Percentiles rank a stretch among this genome's conserved stretches.
phyloP scores from a whole-genome alignment of 2,329 filamentous ascomycete species.

The Amylocarpus encephaloides region DNA sequence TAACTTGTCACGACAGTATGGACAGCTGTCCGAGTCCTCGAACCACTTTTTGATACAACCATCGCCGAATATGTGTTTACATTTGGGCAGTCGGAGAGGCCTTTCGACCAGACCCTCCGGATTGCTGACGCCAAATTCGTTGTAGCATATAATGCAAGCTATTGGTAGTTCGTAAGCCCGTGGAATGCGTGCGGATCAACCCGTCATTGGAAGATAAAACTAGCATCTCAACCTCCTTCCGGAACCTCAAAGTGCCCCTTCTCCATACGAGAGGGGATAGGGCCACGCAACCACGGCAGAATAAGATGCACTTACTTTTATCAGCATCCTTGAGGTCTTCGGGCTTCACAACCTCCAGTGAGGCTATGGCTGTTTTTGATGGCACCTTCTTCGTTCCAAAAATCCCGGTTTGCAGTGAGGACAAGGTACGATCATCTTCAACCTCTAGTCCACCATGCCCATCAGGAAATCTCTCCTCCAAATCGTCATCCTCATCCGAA shows the following conservation, averaged over 20 bases:
- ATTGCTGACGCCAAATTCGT: constrained; percentile 50
- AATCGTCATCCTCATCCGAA: constrained; percentile 17
- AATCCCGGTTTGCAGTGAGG: constrained; percentile 20
- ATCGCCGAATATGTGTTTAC: constrained; percentile 59
- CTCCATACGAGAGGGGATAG: neutral
- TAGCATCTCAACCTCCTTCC: too few relatives aligned
- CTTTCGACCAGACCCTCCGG: constrained; percentile 53
- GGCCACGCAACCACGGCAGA: neutral
- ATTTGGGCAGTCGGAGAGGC: constrained; percentile 53
- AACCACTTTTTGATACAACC: constrained; percentile 62
- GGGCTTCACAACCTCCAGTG: constrained; percentile 27
- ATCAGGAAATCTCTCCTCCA: constrained; percentile 7
- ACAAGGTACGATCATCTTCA: constrained; percentile 20
- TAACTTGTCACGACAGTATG: constrained; percentile 58
- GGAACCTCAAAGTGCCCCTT: neutral
- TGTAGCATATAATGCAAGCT: constrained; percentile 61
- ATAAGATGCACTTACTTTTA: constrained; percentile 23
- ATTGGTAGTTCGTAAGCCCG: constrained; percentile 10
- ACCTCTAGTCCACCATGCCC: constrained; percentile 6
- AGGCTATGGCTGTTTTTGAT: constrained; percentile 25
- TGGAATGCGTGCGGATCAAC: neutral
- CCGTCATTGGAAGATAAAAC: neutral
- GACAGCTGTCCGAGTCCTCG: constrained; percentile 54
- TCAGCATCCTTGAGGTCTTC: constrained; percentile 24
- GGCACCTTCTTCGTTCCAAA: constrained; percentile 23